These are phyloP conservation scores for Podospora fimiseda DNA, from an alignment of 495 filamentous ascomycete genomes.

Conservation along the genomic window DNA sequence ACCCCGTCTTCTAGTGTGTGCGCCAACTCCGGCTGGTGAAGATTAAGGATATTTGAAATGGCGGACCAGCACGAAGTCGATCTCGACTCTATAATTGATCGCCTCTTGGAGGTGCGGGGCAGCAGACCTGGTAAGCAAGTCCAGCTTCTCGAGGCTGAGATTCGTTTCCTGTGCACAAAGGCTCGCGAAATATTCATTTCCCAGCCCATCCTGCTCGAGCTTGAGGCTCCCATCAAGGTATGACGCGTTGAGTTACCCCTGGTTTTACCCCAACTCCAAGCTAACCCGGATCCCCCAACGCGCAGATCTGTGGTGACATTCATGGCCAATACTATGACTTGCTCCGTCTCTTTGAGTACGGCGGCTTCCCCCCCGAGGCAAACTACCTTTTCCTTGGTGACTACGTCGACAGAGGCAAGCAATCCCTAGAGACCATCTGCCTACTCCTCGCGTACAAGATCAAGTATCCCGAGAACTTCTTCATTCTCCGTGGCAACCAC, in stretches of 20 bases:
- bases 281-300: conserved; percentile 15
- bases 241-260: background rate
- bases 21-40: conserved; percentile 40
- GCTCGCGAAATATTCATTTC: conserved; percentile 99
- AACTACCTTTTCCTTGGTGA: conserved; percentile 99
- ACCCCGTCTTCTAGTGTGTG: conserved; percentile 15
- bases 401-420: conserved; percentile 98
- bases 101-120: conserved; percentile 93
- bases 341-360: conserved; percentile 95
- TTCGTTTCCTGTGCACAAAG: conserved; percentile 97
- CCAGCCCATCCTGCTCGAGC: conserved; percentile 93
- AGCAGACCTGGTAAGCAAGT: conserved; percentile 98
- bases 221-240: conserved; percentile 99
- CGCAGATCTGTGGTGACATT: conserved; percentile 98
- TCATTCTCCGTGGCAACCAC: conserved; percentile 96
- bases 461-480: conserved; percentile 99
- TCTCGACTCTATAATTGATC: conserved; percentile 98
- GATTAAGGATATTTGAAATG: conserved; percentile 51
- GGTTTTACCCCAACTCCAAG: conserved; percentile 23
- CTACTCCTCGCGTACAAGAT: conserved; percentile 98
- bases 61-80: conserved; percentile 96
- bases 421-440: conserved; percentile 99
- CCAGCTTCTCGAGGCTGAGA: conserved; percentile 92
- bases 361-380: conserved; percentile 95
- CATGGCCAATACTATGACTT: conserved; percentile 99